phyloP scores from a whole-genome alignment of 2,329 filamentous ascomycete species.

The Stromatinia cepivora region DNA sequence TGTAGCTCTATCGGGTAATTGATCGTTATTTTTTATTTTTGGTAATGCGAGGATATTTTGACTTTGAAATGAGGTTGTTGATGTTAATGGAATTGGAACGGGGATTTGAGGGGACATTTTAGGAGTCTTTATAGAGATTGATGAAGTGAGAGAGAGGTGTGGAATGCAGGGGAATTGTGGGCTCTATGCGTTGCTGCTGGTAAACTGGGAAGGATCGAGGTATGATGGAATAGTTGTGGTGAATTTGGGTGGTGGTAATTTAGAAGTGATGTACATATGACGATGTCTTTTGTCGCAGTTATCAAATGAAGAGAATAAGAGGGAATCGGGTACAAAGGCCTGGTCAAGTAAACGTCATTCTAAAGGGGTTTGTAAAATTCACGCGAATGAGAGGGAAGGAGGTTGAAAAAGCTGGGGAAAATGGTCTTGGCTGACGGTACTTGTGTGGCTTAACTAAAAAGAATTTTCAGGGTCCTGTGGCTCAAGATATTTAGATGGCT shows the following conservation, averaged over 20 bases:
- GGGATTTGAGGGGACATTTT: background rate
- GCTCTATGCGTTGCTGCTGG: background rate
- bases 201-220: conserved; percentile 7
- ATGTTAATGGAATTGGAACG: background rate
- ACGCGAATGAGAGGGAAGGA: conserved; percentile 4
- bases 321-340: background rate
- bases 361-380: background rate
- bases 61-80: conserved; percentile 4
- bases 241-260: background rate
- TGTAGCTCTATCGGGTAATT: background rate
- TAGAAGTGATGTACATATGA: conserved; percentile 14
- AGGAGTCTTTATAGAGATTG: conserved; percentile 6
- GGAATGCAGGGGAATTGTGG: background rate
- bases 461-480: conserved; percentile 17
- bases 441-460: background rate
- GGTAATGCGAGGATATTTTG: background rate
- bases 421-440: conserved; percentile 17
- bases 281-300: background rate
- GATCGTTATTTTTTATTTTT: background rate
- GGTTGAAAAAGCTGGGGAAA: background rate
- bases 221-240: background rate
- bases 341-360: conserved; percentile 3
- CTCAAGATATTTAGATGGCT: background rate
- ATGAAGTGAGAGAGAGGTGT: background rate
- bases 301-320: background rate